Base-by-base conservation (phyloP, 2,329 filamentous ascomycete genomes). In the Penicillium paneum region DNA sequence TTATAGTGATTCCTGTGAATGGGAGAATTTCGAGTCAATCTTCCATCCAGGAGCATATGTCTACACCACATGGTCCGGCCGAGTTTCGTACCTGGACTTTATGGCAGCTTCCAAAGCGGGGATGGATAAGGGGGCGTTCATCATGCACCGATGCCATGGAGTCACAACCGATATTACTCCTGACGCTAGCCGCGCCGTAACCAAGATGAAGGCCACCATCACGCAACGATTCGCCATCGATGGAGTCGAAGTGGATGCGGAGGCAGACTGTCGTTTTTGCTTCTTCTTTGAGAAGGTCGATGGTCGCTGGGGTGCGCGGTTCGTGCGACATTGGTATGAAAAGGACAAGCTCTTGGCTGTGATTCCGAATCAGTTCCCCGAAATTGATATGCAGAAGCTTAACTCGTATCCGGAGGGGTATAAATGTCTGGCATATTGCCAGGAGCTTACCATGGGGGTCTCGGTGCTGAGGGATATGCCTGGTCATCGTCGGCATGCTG, bases 141-240 rank as follows among this genome's bases (percentile, higher is more conserved):
- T 83, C 68, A 80, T 81, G 79, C 81, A 83, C 65, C 79, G 80
- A 54, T 69, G 70, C 54, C 74, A 79, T 40, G 77, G 78, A 8
- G 60, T 66, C 1, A 76, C 71, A 1, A 77, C 71, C 0, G 76
- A 80, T 47, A 75, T 80, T 56, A 73, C 71, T 6, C 50, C 64
- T 0, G 68, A 72, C n/a, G 74, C 56, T 1, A 67, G 54, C 0
- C 71, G 75, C 0, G 78, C 77, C 0, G 74, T 80, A 0, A 78
- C 75, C 8, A 80, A 80, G 64, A 74, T 81, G 72, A 80, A 81
- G 57, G 77, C 78, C 0, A 79, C 74, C 3, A 80, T 80, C 53
- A 80, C 78, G 0, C 78, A 80, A 55, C 71, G 78, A 4, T 80
- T 80, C 54, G 59, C 63, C 1, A 62, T 79, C 3, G 72, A 76